Base-by-base conservation (phyloP, 495 filamentous ascomycete species). In the Penicillium angulare region DNA sequence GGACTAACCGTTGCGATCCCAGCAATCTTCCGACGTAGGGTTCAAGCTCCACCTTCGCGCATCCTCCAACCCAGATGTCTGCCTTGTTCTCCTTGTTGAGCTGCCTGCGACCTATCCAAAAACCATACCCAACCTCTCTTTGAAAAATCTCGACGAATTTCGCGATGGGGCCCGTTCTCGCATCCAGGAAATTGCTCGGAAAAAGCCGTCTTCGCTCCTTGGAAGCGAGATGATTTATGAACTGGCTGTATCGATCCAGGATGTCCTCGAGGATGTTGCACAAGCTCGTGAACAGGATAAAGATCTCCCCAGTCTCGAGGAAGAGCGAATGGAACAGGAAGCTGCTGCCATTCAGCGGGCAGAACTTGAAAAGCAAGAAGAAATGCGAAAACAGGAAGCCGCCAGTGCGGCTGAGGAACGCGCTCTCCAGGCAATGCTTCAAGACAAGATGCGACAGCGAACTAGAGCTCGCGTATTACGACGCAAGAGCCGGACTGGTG, bases 91-190 rank as follows among this genome's bases (percentile, higher is more conserved):
- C 16, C 67, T 72, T 21, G 87, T 93, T 29, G 84, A 86, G 26
- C 64, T 98, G 21, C 91, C 89, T 9, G 86, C 92, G 10, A 97
- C 93, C 0, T 98, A 98, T 67, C 95, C 95, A 7, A 96, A 92
- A 66, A 87, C 90, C 13, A 66, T 80, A 3, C 93, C 93, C 2
- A 75, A 88, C 24, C 64, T 98, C 4, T 82, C 76, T 7, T 60
- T 95, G n/a, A 64, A 72, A 27, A 84, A 85, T 41, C 75, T 85
- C 47, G 77, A 82, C 26, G 73, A 78, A 20, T 66, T 95, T 40
- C 82, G 80, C 46, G 82, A 83, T 56, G 81, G 78, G 39, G 84
- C 83, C 12, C 79, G 71, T 48, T 82, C 80, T 44, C 85, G 82
- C 63, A 81, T 95, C 20, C 78, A 86, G 53, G 81, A 85, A 39